Evolutionary conservation across 441 rosid genomes (phyloP), one percentile per base, ranked within the genome.

Genomic region (Lepidium campestre): DNA sequence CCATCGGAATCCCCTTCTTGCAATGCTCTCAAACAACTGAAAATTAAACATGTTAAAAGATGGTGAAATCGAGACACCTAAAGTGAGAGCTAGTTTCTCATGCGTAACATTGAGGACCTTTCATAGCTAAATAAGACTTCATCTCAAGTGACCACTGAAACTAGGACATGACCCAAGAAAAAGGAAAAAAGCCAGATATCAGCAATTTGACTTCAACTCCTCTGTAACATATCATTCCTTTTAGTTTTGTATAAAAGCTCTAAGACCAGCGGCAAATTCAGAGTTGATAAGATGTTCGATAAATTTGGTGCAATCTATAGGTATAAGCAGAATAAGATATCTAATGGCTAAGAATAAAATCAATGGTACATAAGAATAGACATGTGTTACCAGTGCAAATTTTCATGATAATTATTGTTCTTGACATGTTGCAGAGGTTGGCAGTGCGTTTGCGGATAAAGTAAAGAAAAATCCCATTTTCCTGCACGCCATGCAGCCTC

Each of bases 401-500:
- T 85, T 76, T 91, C 94, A 75, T 94, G 85, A 82, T 87, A 94
- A 76, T 78, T 81, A 65, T 75, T 78, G 73, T 57, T 76, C 77
- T 77, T 84, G 56, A 79, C 75, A 74, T 75, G 80, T 82, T 75
- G 68, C 56, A 62, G 86, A 69, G 83, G 73, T 68, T 80, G 61
- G 54, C 78, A 77, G 73, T 72, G 77, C 68, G 80, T 78, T 78
- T 75, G 86, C 37, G 75, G 66, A 76, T 56, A 76, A 72, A 82
- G 84, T 52, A 86, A 77, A 76, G 97, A 84, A 67, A 91, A 94
- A 82, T 94, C 99, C 98, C 99, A 94, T 65, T 91, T 91, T 67
- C 93, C 98, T 31, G 96, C 84, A 77, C 86, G 96, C 98, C 99
- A 94, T 66, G 99, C 98, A 80, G 99, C 96, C 78, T 91, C 97